Conservation (phyloP, 2,329 filamentous ascomycete species). For the Thelonectria olida region DNA sequence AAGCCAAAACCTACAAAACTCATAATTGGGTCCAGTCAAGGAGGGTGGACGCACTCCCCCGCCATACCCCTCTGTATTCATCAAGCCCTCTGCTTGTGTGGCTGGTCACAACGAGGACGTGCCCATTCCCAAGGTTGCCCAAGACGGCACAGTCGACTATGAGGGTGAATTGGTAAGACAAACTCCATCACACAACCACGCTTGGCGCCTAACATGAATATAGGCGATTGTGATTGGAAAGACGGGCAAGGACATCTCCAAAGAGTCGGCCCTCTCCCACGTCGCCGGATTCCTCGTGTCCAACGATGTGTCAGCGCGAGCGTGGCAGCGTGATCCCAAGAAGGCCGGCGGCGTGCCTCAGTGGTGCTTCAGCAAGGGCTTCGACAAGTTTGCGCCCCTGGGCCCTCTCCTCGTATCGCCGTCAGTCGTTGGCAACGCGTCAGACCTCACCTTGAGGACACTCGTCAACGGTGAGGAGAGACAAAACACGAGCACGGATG, state of each 20-base stretch:
- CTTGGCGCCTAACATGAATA: neutral
- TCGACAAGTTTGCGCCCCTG: conserved; percentile 65
- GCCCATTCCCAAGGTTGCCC: conserved; percentile 56
- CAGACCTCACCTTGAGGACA: conserved; percentile 45
- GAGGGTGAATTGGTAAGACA: conserved; percentile 55
- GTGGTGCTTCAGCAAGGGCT: conserved; percentile 65
- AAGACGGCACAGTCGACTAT: conserved; percentile 58
- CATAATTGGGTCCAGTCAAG: conserved; percentile 50
- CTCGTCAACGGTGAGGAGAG: conserved; percentile 60
- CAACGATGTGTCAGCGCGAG: conserved; percentile 65
- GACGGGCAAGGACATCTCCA: conserved; percentile 59
- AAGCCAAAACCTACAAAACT: neutral
- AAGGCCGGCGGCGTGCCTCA: conserved; percentile 53
- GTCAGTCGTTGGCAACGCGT: conserved; percentile 40
- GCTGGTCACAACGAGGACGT: conserved; percentile 49
- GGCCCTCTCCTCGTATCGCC: conserved; percentile 55
- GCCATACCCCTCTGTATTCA: conserved; percentile 59
- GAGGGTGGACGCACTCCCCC: conserved; percentile 62
- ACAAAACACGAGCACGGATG: conserved; percentile 57
- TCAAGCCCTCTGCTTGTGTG: conserved; percentile 57
- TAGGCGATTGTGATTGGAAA: conserved; percentile 61
- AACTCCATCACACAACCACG: rapidly evolving
- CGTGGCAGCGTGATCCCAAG: conserved; percentile 61
- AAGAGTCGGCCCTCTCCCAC: conserved; percentile 54
- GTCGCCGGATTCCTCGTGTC: conserved; percentile 56